Evolutionary conservation across 805 yeast genomes (phyloP).

Genomic region (Zygosaccharomyces bisporus): DNA sequence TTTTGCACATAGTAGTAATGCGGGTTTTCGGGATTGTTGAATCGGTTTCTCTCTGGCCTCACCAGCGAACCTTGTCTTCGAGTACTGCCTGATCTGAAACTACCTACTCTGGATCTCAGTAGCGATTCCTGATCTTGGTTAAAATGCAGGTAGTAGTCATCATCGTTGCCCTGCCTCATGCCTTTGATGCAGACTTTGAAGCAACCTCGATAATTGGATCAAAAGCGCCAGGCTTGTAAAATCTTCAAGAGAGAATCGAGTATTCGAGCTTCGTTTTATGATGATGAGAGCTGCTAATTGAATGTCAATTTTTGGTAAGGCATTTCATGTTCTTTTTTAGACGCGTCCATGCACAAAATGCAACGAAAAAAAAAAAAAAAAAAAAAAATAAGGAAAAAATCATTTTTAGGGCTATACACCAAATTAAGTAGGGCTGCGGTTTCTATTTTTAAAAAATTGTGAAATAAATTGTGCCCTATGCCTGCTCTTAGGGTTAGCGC

Average conservation of each 20-base stretch:
- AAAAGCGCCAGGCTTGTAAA: background rate
- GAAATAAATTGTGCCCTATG: conserved; percentile 1
- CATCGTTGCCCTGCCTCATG: conserved; percentile 10
- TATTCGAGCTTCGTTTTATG: background rate
- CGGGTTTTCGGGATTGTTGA: conserved; percentile 64
- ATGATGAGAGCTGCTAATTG: background rate
- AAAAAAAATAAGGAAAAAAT: background rate
- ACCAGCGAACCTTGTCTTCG: conserved; percentile 57
- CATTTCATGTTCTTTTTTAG: background rate
- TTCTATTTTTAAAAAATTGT: background rate
- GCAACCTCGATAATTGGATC: background rate
- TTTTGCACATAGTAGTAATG: conserved; percentile 74
- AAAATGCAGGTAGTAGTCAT: conserved; percentile 19
- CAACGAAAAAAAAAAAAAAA: background rate
- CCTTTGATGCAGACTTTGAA: background rate
- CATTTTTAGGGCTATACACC: background rate
- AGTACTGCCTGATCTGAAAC: conserved; percentile 18
- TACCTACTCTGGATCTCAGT: conserved; percentile 25
- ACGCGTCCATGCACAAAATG: conserved; percentile 6
- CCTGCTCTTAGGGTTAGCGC: background rate
- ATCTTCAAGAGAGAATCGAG: background rate
- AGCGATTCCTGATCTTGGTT: conserved; percentile 35
- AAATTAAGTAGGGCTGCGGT: background rate
- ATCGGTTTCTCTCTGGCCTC: conserved; percentile 74
- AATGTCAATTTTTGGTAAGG: conserved; percentile 4